Evolutionary conservation across 495 filamentous ascomycete genomes (phyloP).

Genomic region (Neurospora sp.): DNA sequence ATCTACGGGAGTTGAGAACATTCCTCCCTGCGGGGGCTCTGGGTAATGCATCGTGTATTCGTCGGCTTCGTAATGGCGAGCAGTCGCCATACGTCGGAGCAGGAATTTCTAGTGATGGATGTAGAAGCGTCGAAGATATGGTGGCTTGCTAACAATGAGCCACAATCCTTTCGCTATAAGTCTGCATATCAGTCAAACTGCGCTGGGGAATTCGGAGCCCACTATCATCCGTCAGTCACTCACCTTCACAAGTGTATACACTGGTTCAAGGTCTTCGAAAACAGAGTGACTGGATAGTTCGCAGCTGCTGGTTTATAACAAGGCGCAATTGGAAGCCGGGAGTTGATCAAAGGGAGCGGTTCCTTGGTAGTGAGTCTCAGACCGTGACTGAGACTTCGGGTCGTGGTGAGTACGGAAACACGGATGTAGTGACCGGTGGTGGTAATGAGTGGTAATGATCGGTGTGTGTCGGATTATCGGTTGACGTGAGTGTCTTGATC

Average conservation of each 20-base stretch:
- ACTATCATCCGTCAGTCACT: not conserved
- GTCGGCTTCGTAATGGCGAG: constrained; percentile 18
- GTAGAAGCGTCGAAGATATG: not conserved
- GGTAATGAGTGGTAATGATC: not conserved
- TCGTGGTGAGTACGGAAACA: not conserved
- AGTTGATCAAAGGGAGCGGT: not conserved
- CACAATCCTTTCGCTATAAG: not conserved
- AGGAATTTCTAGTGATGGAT: not conserved
- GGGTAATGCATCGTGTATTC: constrained; percentile 35
- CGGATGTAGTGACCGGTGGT: not conserved
- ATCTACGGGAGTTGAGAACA: constrained; percentile 27
- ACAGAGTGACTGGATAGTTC: not conserved
- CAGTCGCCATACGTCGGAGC: constrained; percentile 6
- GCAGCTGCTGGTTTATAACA: not conserved
- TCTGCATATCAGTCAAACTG: not conserved
- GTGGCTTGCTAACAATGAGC: not conserved
- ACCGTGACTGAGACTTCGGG: not conserved
- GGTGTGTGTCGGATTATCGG: not conserved
- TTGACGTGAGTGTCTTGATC: not conserved
- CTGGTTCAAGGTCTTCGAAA: not conserved
- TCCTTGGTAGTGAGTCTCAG: not conserved
- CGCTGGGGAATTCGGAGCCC: not conserved
- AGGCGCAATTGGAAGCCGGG: not conserved
- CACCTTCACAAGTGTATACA: not conserved
- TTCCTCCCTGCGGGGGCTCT: constrained; percentile 28